These are phyloP conservation scores for Hemileia vastatrix DNA, from an alignment of 1,284 basidiomycete species.

Conservation along the genomic window DNA sequence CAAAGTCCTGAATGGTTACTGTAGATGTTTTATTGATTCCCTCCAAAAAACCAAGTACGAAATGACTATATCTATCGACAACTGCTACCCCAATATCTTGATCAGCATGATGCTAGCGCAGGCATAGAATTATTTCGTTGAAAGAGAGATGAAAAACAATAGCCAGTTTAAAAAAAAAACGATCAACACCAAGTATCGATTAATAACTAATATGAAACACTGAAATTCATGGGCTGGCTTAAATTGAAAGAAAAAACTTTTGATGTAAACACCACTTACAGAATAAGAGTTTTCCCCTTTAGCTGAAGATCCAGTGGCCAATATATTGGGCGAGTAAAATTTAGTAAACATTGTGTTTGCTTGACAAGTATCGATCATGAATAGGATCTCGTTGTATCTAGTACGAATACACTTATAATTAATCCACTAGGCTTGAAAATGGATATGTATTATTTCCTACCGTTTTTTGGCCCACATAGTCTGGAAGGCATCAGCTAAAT, in stretches of 20 bases:
- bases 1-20: conserved; percentile 71
- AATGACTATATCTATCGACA: conserved; percentile 90
- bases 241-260: neutral
- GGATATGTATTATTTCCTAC: too few species aligned
- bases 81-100: conserved; percentile 87
- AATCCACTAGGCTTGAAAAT: neutral
- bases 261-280: conserved; percentile 49
- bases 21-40: conserved; percentile 79
- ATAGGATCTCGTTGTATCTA: conserved; percentile 92
- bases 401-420: neutral
- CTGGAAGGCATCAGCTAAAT: conserved; percentile 90
- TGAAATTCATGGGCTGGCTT: neutral
- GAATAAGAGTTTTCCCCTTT: conserved; percentile 92
- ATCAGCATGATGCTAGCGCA: conserved; percentile 72
- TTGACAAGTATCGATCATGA: conserved; percentile 98
- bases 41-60: conserved; percentile 82
- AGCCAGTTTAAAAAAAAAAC: neutral
- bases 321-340: conserved; percentile 89
- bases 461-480: conserved; percentile 97
- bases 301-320: conserved; percentile 80
- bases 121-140: too few species aligned
- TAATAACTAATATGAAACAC: neutral
- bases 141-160: too few species aligned
- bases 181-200: neutral
- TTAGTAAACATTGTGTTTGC: conserved; percentile 92